Percentiles rank a stretch among this genome's conserved stretches.
Conservation (phyloP, 495 filamentous ascomycete species). For the Podospora pseudocomata region DNA sequence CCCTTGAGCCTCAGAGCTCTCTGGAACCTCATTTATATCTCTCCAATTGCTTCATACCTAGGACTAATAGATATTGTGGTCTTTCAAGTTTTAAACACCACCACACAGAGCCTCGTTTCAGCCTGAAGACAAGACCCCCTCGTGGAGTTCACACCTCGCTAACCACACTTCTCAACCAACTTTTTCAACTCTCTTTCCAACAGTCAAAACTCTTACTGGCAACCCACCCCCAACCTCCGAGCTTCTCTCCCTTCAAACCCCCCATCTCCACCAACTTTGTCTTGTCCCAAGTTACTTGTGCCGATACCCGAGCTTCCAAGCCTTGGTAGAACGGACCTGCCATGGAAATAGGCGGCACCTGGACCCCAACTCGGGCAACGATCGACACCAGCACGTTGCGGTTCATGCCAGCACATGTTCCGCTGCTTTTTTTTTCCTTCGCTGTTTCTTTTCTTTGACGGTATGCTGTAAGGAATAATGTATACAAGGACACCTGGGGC, state of each 20-base stretch:
- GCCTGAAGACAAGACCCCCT: not conserved
- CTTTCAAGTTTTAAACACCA: too few relatives aligned
- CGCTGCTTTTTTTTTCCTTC: not conserved
- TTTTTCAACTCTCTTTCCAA: not conserved
- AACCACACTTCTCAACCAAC: not conserved
- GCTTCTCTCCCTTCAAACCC: not conserved
- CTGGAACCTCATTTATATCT: too few relatives aligned
- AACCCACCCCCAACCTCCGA: not conserved
- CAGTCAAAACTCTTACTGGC: not conserved
- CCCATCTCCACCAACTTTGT: not conserved
- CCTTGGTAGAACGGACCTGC: not conserved
- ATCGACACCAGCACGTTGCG: slow-evolving; percentile 13
- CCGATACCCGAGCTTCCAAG: slow-evolving; percentile 13
- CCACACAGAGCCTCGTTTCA: not conserved
- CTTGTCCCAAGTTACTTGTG: not conserved
- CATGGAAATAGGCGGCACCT: slow-evolving; percentile 10
- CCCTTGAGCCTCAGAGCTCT: too few relatives aligned
- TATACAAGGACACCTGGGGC: not conserved
- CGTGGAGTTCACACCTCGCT: not conserved
- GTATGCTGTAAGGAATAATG: not conserved
- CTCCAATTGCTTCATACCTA: too few relatives aligned
- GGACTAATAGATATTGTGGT: too few relatives aligned
- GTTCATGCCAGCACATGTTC: not conserved
- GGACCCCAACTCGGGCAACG: slow-evolving; percentile 15
- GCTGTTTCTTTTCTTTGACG: not conserved